Evolutionary conservation across 2,329 filamentous ascomycete species (phyloP), one percentile per base, ranked within the genome.

Genomic region (Hirsutella rhossiliensis): DNA sequence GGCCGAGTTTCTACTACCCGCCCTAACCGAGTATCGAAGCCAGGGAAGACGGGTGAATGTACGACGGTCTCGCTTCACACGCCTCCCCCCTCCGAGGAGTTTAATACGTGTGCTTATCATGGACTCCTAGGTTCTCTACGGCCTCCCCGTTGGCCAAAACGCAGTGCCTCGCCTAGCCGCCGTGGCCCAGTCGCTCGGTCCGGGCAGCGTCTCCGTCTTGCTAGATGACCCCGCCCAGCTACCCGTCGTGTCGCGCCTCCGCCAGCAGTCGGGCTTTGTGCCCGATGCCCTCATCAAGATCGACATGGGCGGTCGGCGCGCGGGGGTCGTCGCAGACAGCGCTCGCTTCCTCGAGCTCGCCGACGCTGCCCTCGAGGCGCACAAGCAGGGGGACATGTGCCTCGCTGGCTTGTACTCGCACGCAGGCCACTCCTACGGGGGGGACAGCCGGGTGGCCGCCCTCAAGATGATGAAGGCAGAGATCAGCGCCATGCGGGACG

Each of bases 401-500:
- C 62, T 89, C 6, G 64, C 74, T 4, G 85, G 85, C 0, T 63
- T 89, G 19, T 90, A 90, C 60, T 74, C 74, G 3, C 85, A 90
- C 59, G 80, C 80, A 7, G 83, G 84, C 1, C 73, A 85, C 51
- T 85, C 80, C 18, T 90, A 92, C 57, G 69, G 51, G 1, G 55
- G 59, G 17, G 55, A 58, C n/a, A 54, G 54, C 19, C 50, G 54
- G 1, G 55, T 52, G 1, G 59, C 57, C 3, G 62, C 62, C 2
- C 50, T 61, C 23, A 48, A 52, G 37, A 55, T 59, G 47, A 51
- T 65, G 39, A 39, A 50, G 3, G 54, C 52, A 3, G 62, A 65
- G 47, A 48, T 62, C 11, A 43, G 52, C 11, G 56, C 56, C 6
- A 54, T 60, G 40, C 43, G 59, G 23, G 41, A 48, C 11, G 56